Evolutionary conservation across 2,329 filamentous ascomycete genomes (phyloP), one percentile per base, ranked within the genome.

Genomic region (Calonectria hawksworthii): DNA sequence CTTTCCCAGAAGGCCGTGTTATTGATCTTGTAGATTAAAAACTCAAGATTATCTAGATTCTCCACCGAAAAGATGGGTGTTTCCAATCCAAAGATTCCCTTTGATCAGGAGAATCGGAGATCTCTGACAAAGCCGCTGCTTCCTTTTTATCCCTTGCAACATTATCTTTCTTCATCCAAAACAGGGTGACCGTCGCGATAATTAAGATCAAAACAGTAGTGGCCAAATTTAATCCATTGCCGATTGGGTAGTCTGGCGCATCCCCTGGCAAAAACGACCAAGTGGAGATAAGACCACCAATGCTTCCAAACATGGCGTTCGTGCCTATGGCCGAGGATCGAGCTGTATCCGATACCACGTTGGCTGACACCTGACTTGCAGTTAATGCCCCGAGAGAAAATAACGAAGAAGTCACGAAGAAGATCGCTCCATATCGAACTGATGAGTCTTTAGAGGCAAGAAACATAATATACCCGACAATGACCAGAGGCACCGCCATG

Each of bases 201-300:
- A 68, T 23, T 2, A 68, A 30, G 13, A 68, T 56, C 13, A 38
- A n/a, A 10, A 26, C 14, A 1, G 32, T 34, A 9, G 47, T 41
- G 13, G 65, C 65, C 47, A 68, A 36, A 78, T 95, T 95, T 1
- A 80, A 72, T 0, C 79, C 78, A 79, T 95, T 95, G 0, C 93
- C 93, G 14, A 94, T 94, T 21, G 86, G 90, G 79, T 92, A 95
- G 71, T 94, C 84, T 0, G 93, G 93, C 0, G 80, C 89, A 77
- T 95, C 93, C 61, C 85, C 90, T 0, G 90, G 89, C 32, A 94
- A 74, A 83, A 93, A 94, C 3, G 86, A 88, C 92, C 92, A 94
- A 0, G 91, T 93, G 0, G 89, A 88, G 71, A 93, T 88, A 34
- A 94, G 81, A 0, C 93, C 93, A 3, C 94, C 94, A 13, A 95